A percentile compares a stretch with the other conserved stretches of the same genome.
Evolutionary conservation across 2,329 filamentous ascomycete species (phyloP).

Genomic region (Aspergillus sergii): DNA sequence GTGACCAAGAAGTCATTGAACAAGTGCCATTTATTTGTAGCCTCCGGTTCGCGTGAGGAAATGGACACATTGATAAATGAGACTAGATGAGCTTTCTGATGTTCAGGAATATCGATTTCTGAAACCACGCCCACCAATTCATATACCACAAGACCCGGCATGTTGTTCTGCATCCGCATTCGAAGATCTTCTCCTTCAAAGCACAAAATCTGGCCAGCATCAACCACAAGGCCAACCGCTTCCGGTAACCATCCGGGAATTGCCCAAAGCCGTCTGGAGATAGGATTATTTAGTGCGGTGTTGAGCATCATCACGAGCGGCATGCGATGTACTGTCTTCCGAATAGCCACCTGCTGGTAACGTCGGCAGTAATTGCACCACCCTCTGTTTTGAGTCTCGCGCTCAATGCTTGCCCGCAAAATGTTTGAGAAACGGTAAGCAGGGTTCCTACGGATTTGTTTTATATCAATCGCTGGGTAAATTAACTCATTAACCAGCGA

Average conservation of each 20-base stretch:
- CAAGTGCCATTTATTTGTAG: constrained; percentile 81
- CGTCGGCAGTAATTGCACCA: constrained; percentile 92
- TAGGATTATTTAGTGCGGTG: constrained; percentile 69
- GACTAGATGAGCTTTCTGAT: constrained; percentile 87
- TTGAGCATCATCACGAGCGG: constrained; percentile 90
- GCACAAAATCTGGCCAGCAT: constrained; percentile 89
- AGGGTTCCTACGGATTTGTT: constrained; percentile 54
- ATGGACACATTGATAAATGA: constrained; percentile 80
- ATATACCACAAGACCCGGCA: constrained; percentile 82
- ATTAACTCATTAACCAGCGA: constrained; percentile 84
- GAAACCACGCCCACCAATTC: constrained; percentile 87
- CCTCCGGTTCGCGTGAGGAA: constrained; percentile 48
- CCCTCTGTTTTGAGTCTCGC: constrained; percentile 83
- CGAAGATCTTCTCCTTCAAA: constrained; percentile 91
- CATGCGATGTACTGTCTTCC: constrained; percentile 79
- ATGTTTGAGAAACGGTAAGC: constrained; percentile 77
- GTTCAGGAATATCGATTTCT: constrained; percentile 83
- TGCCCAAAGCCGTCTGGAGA: constrained; percentile 76
- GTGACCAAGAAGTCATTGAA: constrained; percentile 97
- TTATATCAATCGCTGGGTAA: constrained; percentile 65
- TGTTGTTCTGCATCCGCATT: constrained; percentile 74
- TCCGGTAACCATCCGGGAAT: constrained; percentile 89
- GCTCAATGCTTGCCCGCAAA: constrained; percentile 88
- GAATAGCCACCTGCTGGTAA: constrained; percentile 84
- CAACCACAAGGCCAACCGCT: constrained; percentile 89